Percentiles rank a stretch among this genome's conserved stretches.
Conservation (phyloP, 306 rosid species). For the Rosa multiflora region DNA sequence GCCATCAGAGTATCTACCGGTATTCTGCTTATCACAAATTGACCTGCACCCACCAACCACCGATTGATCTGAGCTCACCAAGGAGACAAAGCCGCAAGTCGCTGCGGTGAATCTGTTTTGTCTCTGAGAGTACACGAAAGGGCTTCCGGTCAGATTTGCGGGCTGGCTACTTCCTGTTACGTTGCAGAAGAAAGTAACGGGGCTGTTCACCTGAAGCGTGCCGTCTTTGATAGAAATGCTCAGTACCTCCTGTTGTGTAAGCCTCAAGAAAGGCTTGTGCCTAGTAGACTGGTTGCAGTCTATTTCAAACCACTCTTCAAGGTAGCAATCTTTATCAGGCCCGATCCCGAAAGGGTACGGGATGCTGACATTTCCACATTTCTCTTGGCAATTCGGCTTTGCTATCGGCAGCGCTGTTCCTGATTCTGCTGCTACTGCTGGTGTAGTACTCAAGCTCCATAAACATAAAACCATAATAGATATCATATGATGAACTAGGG, state of each 20-base stretch:
- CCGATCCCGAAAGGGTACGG: conserved; percentile 30
- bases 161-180: neutral
- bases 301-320: conserved; percentile 19
- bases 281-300: neutral
- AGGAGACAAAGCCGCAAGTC: conserved; percentile 21
- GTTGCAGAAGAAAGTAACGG: neutral
- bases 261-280: conserved; percentile 1
- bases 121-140: conserved; percentile 25
- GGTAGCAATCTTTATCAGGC: neutral
- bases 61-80: conserved; percentile 8
- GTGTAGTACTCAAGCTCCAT: neutral
- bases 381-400: neutral
- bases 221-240: neutral
- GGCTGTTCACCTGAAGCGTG: conserved; percentile 10
- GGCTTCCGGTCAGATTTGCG: conserved; percentile 12
- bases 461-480: neutral
- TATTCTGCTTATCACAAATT: conserved; percentile 1
- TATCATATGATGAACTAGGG: neutral
- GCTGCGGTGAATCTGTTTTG: conserved; percentile 7
- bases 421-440: too few relatives aligned
- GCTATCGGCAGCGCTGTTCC: neutral
- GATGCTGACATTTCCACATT: conserved; percentile 1
- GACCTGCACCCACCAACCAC: conserved; percentile 26
- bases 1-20: neutral
- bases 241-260: conserved; percentile 8